Evolutionary conservation across 2,329 filamentous ascomycete genomes (phyloP).

Genomic region (Trichoderma asperellum): DNA sequence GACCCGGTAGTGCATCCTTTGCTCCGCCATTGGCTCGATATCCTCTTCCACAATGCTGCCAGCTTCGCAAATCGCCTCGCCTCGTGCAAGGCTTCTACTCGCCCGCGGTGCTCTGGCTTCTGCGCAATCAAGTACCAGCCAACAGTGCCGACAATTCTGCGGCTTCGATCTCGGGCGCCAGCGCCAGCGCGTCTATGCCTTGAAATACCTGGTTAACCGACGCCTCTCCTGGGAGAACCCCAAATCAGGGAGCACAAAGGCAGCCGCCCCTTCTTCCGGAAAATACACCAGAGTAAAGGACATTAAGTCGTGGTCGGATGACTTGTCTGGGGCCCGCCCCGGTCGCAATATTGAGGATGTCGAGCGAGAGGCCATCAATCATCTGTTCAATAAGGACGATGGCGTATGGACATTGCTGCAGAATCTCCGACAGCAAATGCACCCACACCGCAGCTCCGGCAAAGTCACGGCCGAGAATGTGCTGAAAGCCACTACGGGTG

Average conservation of each 20-base stretch:
- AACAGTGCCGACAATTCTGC: constrained; percentile 50
- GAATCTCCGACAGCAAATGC: constrained; percentile 43
- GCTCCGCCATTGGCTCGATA: constrained; percentile 3
- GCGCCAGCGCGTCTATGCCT: constrained; percentile 48
- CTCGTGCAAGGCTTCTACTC: constrained; percentile 37
- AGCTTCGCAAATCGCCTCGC: constrained; percentile 36
- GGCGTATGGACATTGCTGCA: constrained; percentile 41
- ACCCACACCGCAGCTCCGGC: constrained; percentile 32
- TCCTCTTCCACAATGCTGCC: constrained; percentile 36
- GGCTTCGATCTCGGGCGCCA: constrained; percentile 46
- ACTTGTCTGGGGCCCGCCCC: constrained; percentile 44
- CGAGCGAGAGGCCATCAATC: constrained; percentile 50
- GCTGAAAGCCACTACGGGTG: constrained; percentile 35
- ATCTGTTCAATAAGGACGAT: constrained; percentile 43
- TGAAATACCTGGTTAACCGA: constrained; percentile 53
- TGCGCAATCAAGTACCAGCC: constrained; percentile 30
- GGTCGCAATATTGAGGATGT: constrained; percentile 51
- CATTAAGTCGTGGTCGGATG: constrained; percentile 44
- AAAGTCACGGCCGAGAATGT: constrained; percentile 33
- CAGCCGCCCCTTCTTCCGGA: constrained; percentile 34
- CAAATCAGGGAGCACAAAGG: constrained; percentile 31
- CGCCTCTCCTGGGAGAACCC: constrained; percentile 52
- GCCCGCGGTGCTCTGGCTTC: constrained; percentile 11
- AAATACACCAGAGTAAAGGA: constrained; percentile 45
- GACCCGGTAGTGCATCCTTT: constrained; percentile 27